A percentile compares a stretch with the other conserved stretches of the same genome.
Conservation (phyloP, 148 eudicot genomes). For the Spergularia marina region DNA sequence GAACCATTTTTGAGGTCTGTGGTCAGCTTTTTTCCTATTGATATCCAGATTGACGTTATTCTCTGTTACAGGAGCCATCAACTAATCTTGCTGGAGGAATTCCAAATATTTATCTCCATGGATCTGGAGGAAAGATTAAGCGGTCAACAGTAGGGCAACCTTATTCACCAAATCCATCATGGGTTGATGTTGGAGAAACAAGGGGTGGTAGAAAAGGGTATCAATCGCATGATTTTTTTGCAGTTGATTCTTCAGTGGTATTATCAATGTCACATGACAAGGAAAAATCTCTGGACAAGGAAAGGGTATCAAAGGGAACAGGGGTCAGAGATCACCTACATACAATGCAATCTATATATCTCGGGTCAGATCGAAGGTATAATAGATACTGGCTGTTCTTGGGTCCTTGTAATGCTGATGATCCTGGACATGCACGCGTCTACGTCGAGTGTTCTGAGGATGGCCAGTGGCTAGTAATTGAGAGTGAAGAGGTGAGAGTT, state of each 20-base stretch:
- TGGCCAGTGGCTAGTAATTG: conserved; percentile 94
- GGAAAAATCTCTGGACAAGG: conserved; percentile 31
- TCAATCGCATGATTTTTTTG: conserved; percentile 35
- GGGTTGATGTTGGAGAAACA: conserved; percentile 28
- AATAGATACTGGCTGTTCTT: conserved; percentile 96
- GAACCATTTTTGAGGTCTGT: conserved; percentile 12
- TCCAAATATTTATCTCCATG: conserved; percentile 48
- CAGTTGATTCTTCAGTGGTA: conserved; percentile 59
- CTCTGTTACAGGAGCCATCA: conserved; percentile 49
- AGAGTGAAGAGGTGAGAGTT: conserved; percentile 68
- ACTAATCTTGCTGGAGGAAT: conserved; percentile 33
- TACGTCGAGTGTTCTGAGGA: conserved; percentile 98
- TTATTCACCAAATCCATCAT: conserved; percentile 21
- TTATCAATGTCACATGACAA: conserved; percentile 35
- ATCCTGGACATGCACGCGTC: conserved; percentile 84
- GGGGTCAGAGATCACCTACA: conserved; percentile 47
- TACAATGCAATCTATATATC: conserved; percentile 83
- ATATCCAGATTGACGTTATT: neutral
- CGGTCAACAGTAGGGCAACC: conserved; percentile 47
- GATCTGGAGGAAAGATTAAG: conserved; percentile 86
- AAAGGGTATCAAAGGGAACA: conserved; percentile 24
- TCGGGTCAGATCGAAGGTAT: conserved; percentile 95
- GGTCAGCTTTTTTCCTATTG: neutral
- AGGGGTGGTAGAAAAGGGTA: conserved; percentile 22
- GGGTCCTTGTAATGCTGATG: conserved; percentile 81